Percentiles rank a stretch among this genome's conserved stretches.
phyloP scores from a whole-genome alignment of 495 filamentous ascomycete genomes.

The Astrocystis sublimbata region DNA sequence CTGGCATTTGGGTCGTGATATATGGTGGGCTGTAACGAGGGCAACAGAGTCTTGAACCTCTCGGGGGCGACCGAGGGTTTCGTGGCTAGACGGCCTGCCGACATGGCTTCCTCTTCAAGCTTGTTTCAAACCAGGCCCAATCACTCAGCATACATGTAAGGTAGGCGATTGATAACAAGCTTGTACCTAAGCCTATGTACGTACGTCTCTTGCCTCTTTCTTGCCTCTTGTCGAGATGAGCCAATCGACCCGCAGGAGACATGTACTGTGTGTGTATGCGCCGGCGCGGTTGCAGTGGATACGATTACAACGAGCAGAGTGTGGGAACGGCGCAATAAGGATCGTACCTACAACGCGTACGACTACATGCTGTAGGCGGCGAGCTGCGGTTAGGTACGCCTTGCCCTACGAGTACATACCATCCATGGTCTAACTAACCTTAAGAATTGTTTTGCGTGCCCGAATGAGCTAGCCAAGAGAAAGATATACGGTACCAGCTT shows the following conservation, averaged over 20 bases:
- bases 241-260: not conserved
- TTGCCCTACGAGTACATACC: no score
- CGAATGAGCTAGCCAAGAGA: no score
- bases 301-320: no score
- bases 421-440: no score
- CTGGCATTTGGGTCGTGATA: constrained; percentile 31
- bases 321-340: not conserved
- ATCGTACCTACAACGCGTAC: not conserved
- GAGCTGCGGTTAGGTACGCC: no score
- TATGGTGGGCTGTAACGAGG: constrained; percentile 31
- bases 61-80: constrained; percentile 34
- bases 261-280: no score
- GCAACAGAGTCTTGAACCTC: constrained; percentile 32
- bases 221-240: not conserved
- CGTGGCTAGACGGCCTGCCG: constrained; percentile 21
- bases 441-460: no score
- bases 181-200: no score
- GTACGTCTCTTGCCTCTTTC: not conserved
- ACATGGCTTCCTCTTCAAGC: constrained; percentile 5
- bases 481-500: no score
- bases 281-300: not conserved
- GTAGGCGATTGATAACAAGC: not conserved
- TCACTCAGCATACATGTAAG: not conserved
- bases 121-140: not conserved
- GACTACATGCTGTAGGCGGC: no score